Evolutionary conservation across 1,139 yeast species (phyloP).

Genomic region (Lodderomyces margitis): DNA sequence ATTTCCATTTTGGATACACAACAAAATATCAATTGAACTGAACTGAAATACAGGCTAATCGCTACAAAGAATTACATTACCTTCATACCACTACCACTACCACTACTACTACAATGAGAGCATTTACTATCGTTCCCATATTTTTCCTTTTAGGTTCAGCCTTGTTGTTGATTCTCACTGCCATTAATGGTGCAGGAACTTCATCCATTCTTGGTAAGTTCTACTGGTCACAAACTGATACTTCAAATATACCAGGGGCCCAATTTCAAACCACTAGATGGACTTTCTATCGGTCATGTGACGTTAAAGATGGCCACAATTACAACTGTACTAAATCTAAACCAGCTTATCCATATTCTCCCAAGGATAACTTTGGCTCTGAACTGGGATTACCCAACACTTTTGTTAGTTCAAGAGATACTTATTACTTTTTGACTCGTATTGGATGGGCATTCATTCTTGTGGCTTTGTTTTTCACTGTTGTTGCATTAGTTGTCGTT

Average conservation of each 20-base stretch:
- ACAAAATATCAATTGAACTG: too few relatives aligned
- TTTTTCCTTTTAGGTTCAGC: conserved; percentile 38
- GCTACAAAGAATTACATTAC: too few relatives aligned
- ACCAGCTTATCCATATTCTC: conserved; percentile 70
- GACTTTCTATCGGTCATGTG: conserved; percentile 72
- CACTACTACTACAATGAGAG: conserved; percentile 9
- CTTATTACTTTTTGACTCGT: conserved; percentile 63
- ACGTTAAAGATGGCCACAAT: conserved; percentile 33
- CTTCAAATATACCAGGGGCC: conserved; percentile 48
- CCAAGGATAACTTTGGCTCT: conserved; percentile 53
- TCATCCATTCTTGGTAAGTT: conserved; percentile 50
- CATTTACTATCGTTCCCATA: conserved; percentile 24
- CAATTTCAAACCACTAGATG: conserved; percentile 41
- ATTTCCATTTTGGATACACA: too few relatives aligned
- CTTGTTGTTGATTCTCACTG: conserved; percentile 58
- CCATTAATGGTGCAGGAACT: conserved; percentile 60
- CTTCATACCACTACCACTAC: not conserved
- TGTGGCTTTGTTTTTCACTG: conserved; percentile 56
- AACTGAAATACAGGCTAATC: too few relatives aligned
- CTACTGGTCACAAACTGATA: conserved; percentile 72
- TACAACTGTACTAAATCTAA: conserved; percentile 43
- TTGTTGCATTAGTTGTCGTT: conserved; percentile 39
- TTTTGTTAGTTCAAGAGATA: conserved; percentile 44
- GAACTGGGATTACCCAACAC: conserved; percentile 43
- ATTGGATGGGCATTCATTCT: conserved; percentile 68